phyloP scores from a whole-genome alignment of 345 rosid genomes.

The Gossypium raimondii region DNA sequence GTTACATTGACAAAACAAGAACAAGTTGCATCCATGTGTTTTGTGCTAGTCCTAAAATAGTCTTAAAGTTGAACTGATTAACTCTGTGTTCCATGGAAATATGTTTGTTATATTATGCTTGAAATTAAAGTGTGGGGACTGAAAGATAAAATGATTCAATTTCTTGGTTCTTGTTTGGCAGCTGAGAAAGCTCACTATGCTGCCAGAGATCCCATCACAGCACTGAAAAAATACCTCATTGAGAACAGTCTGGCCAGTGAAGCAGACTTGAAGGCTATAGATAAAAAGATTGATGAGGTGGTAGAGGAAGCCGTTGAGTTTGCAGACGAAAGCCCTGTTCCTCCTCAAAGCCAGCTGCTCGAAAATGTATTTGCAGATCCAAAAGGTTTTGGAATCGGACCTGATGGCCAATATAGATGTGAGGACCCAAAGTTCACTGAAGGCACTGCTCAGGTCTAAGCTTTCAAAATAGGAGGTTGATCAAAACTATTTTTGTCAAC shows the following conservation, averaged over 20 bases:
- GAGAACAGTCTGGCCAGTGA: conserved; percentile 62
- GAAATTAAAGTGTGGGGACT: not conserved
- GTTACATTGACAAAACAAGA: not conserved
- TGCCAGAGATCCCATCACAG: conserved; percentile 72
- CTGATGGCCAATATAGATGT: conserved; percentile 74
- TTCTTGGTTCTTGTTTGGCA: conserved; percentile 30
- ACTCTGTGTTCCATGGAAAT: too few relatives aligned
- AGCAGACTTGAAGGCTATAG: conserved; percentile 64
- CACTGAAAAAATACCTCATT: conserved; percentile 56
- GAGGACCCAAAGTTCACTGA: conserved; percentile 83
- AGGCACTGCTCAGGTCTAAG: conserved; percentile 75
- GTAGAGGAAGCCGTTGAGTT: conserved; percentile 79
- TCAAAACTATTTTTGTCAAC: not conserved
- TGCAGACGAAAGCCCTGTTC: conserved; percentile 69
- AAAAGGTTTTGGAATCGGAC: conserved; percentile 78
- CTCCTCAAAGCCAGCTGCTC: conserved; percentile 67
- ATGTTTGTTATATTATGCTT: not conserved
- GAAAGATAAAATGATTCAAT: not conserved
- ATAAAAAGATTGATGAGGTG: conserved; percentile 68
- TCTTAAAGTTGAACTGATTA: not conserved
- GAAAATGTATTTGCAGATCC: conserved; percentile 91
- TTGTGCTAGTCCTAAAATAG: not conserved
- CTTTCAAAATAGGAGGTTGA: not conserved
- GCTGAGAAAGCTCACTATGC: conserved; percentile 77
- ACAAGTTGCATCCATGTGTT: not conserved